Conservation (phyloP, 2,329 filamentous ascomycete genomes). For the Metarhizium sp. region DNA sequence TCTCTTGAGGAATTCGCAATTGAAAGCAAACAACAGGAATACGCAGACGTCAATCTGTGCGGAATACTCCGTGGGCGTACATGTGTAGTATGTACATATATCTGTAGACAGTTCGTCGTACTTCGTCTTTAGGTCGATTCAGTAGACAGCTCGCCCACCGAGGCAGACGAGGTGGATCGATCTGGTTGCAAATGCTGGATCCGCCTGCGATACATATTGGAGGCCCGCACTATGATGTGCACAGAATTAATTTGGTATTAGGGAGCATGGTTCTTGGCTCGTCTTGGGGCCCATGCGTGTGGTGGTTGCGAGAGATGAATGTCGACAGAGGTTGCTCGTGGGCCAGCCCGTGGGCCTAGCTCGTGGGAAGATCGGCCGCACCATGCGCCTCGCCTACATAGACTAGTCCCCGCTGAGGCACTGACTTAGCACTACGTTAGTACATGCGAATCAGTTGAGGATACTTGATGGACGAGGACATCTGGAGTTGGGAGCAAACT, state of each 20-base stretch:
- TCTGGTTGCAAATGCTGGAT: not conserved
- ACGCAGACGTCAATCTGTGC: too few relatives aligned
- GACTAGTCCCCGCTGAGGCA: constrained; percentile 16
- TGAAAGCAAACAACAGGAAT: not conserved
- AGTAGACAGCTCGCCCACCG: not conserved
- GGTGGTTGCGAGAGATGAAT: too few relatives aligned
- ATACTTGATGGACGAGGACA: too few relatives aligned
- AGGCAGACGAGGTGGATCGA: not conserved
- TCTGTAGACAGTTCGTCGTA: not conserved
- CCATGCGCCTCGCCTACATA: not conserved
- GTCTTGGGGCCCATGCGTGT: too few relatives aligned
- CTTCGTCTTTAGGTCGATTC: not conserved
- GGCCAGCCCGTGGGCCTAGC: not conserved
- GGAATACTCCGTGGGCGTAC: not conserved
- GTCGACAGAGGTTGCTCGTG: too few relatives aligned
- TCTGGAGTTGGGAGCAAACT: constrained; percentile 4
- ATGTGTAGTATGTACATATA: too few relatives aligned
- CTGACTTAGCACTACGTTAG: constrained; percentile 14
- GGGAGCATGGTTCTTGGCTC: not conserved
- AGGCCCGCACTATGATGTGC: not conserved
- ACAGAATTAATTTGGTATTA: not conserved
- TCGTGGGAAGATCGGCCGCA: not conserved
- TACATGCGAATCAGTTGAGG: too few relatives aligned
- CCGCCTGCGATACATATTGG: not conserved
- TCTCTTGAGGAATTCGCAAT: not conserved